Conservation (phyloP, 306 rosid species). For the Amphicarpaea edgeworthii region DNA sequence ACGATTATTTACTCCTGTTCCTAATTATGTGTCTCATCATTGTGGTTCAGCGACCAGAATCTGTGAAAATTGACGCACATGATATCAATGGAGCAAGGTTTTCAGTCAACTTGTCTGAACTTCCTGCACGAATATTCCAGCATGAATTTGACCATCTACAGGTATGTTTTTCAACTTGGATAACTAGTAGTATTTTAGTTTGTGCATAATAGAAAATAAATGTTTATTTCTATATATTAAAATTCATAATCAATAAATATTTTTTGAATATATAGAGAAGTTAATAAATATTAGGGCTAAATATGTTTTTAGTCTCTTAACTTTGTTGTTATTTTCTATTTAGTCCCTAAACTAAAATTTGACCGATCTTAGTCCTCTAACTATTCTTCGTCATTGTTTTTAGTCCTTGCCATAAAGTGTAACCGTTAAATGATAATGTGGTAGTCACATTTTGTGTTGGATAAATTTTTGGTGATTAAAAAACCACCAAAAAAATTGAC, state of each 20-base stretch:
- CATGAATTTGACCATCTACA: constrained; percentile 95
- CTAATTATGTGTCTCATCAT: constrained; percentile 22
- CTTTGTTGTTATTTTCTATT: too few relatives aligned
- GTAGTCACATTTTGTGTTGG: too few relatives aligned
- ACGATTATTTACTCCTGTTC: constrained; percentile 31
- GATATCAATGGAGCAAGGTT: constrained; percentile 74
- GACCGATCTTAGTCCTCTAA: too few relatives aligned
- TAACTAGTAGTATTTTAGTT: constrained; percentile 4
- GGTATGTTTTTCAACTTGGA: constrained; percentile 54
- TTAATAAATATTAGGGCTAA: too few relatives aligned
- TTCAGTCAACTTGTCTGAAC: constrained; percentile 70
- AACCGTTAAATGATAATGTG: too few relatives aligned
- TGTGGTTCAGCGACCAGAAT: constrained; percentile 80
- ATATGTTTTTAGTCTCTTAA: too few relatives aligned
- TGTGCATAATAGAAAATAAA: background rate
- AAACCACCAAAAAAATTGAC: too few relatives aligned
- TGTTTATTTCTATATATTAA: background rate
- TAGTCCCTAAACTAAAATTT: too few relatives aligned
- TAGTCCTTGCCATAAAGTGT: too few relatives aligned
- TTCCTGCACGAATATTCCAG: constrained; percentile 94
- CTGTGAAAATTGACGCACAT: constrained; percentile 83
- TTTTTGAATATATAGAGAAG: background rate
- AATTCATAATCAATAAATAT: background rate
- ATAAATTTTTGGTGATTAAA: too few relatives aligned
- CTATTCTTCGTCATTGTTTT: too few relatives aligned